A percentile compares a stretch with the other conserved stretches of the same genome.
These are phyloP conservation scores for Medicago arabica DNA, from an alignment of 306 rosid genomes.

Conservation along the genomic window DNA sequence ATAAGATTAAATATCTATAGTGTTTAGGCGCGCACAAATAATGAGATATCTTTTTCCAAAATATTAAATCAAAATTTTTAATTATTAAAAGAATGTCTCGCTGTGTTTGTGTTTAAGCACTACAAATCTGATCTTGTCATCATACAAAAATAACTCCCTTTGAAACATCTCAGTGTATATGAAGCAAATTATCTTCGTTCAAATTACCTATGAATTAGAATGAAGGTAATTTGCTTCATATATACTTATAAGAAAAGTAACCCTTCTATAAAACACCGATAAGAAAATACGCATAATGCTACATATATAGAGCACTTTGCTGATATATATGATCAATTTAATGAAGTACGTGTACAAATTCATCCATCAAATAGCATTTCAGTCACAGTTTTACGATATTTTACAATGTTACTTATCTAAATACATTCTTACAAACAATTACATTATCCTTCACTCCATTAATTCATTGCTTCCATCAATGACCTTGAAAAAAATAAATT, in stretches of 20 bases:
- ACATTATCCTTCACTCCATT: background rate
- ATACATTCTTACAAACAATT: background rate
- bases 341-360: background rate
- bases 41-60: too few species aligned
- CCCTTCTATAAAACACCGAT: background rate
- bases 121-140: too few species aligned
- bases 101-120: too few species aligned
- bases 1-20: too few species aligned
- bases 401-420: slow-evolving; percentile 19
- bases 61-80: too few species aligned
- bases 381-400: background rate
- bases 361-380: background rate
- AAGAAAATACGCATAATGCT: background rate
- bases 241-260: background rate
- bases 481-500: background rate
- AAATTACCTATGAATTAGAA: too few species aligned
- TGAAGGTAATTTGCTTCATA: too few species aligned
- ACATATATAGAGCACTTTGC: background rate
- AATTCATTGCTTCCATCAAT: background rate
- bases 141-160: too few species aligned
- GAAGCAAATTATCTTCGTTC: too few species aligned
- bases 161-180: too few species aligned
- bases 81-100: too few species aligned
- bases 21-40: too few species aligned
- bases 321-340: background rate